These are phyloP conservation scores for Blastobotrys indianensis DNA, from an alignment of 1,139 yeast genomes.

Conservation along the genomic window DNA sequence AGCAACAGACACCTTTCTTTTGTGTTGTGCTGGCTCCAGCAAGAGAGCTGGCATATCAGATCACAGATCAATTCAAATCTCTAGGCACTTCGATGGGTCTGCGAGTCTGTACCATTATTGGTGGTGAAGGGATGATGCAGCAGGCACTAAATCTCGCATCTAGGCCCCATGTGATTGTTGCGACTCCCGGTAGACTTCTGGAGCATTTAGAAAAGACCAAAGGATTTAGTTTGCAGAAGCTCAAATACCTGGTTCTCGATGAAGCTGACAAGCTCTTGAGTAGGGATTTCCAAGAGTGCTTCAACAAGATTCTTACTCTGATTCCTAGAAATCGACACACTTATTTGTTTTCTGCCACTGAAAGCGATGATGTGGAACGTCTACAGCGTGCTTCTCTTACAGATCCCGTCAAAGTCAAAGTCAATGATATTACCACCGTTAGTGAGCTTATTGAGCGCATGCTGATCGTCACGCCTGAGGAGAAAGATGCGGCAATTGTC, in stretches of 20 bases:
- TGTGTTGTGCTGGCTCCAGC: slow-evolving; percentile 94
- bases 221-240: slow-evolving; percentile 76
- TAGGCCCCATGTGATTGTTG: slow-evolving; percentile 90
- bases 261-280: slow-evolving; percentile 95
- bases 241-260: slow-evolving; percentile 86
- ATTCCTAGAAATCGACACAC: slow-evolving; percentile 86
- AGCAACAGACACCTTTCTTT: slow-evolving; percentile 79
- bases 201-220: slow-evolving; percentile 94
- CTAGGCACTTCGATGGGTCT: slow-evolving; percentile 88
- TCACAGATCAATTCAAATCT: slow-evolving; percentile 92
- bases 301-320: slow-evolving; percentile 76
- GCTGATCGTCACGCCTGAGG: slow-evolving; percentile 89
- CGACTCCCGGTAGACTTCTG: slow-evolving; percentile 94
- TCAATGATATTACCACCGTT: slow-evolving; percentile 84
- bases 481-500: slow-evolving; percentile 81
- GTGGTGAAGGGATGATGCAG: slow-evolving; percentile 98
- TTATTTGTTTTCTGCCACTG: slow-evolving; percentile 89
- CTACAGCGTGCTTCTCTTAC: slow-evolving; percentile 86
- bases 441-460: slow-evolving; percentile 84
- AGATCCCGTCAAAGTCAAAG: slow-evolving; percentile 89
- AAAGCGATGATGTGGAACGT: slow-evolving; percentile 92
- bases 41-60: slow-evolving; percentile 93
- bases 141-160: slow-evolving; percentile 91
- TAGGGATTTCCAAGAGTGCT: slow-evolving; percentile 94
- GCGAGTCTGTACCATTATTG: slow-evolving; percentile 80